phyloP scores from a whole-genome alignment of 257 asterid species.

The Misopates orontium region DNA sequence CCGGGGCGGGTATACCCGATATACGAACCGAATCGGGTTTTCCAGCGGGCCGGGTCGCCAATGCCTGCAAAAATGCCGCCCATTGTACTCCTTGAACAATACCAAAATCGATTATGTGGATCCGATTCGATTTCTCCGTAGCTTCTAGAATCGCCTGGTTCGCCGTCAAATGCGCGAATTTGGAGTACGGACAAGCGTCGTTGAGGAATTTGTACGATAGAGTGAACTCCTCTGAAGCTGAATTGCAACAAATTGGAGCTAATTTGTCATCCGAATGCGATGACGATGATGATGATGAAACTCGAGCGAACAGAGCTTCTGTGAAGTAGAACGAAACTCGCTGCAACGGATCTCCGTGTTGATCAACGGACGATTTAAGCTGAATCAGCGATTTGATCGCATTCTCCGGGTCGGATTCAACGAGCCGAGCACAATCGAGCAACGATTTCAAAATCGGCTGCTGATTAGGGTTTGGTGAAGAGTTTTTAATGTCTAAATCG shows the following conservation, averaged over 20 bases:
- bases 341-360: constrained; percentile 67
- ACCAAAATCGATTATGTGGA: constrained; percentile 92
- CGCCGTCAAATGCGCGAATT: constrained; percentile 87
- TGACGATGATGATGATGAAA: too few species aligned
- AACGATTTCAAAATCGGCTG: constrained; percentile 60
- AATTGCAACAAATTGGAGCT: constrained; percentile 32
- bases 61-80: constrained; percentile 96
- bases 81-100: constrained; percentile 93
- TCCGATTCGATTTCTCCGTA: constrained; percentile 55
- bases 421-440: constrained; percentile 62
- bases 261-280: constrained; percentile 22
- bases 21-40: constrained; percentile 73
- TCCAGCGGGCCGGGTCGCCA: constrained; percentile 85
- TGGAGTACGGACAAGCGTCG: constrained; percentile 94
- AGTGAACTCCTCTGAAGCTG: constrained; percentile 71
- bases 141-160: constrained; percentile 94
- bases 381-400: constrained; percentile 59
- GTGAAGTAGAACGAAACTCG: constrained; percentile 76
- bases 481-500: neutral
- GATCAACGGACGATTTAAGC: constrained; percentile 60
- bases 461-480: constrained; percentile 28
- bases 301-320: constrained; percentile 64
- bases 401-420: constrained; percentile 62
- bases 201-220: constrained; percentile 70
- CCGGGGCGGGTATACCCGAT: constrained; percentile 88